Base-by-base conservation (phyloP, 2,329 filamentous ascomycete genomes). In the Talaromyces islandicus region DNA sequence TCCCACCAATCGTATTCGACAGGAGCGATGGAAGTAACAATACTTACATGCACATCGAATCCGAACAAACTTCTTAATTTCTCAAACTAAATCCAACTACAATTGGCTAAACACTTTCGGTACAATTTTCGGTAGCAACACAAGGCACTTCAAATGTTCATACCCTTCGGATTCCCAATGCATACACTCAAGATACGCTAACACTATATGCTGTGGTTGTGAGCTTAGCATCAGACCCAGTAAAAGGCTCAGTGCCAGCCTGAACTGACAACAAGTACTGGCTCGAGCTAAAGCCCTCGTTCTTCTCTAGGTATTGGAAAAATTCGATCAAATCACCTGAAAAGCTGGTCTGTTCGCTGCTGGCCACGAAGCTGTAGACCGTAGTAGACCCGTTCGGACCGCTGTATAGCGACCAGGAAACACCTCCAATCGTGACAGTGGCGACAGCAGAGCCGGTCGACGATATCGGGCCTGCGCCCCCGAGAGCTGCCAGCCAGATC, bases 401-500 rank as follows among this genome's bases (percentile, higher is more conserved):
- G 60, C 77, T 78, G 73, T 80, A 88, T 54, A 89, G 74, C 57
- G 83, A 80, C 80, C 82, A 89, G n/a, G 67, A 72, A 30, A 74
- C 70, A 46, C 83, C 84, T 43, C 71, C 82, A 60, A 88, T 76
- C 12, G 76, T 83, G 12, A 80, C 75, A 0, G 78, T 84, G 3
- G 80, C 83, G 64, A 87, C 77, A 6, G 82, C 65, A 19, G 60
- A 56, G 56, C 84, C 83, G 1, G 68, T 72, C 21, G 70, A 71
- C 9, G 72, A 74, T 75, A 87, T 85, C 25, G 84, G 83, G 5
- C 83, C 83, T 1, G 82, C 83, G 56, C 81, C 80, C 27, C 81
- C 83, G 51, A 85, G 71, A 30, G 82, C 82, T 3, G 77, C 81
- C 52, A 87, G 76, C 85, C 86, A 88, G 64, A 88, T 79, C 85